phyloP scores from a whole-genome alignment of 73 alveolate genomes.

The Effrenium voratum region DNA sequence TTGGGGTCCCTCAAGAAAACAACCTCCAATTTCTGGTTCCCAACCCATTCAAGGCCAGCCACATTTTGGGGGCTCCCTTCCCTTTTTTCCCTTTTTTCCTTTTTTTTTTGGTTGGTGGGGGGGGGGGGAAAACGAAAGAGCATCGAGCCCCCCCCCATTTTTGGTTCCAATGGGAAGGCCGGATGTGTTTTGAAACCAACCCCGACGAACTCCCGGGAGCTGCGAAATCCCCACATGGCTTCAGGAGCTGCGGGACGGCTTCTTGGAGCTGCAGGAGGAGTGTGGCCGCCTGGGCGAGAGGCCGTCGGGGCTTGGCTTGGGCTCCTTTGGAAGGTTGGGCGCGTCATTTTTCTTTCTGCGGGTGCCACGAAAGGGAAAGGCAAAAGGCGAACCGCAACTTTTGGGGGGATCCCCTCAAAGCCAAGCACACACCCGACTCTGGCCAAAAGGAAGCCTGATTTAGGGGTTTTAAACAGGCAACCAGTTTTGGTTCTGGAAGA shows the following conservation, averaged over 20 bases:
- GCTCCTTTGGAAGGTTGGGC: no score
- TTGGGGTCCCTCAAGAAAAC: no score
- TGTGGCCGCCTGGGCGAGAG: conserved; percentile 56
- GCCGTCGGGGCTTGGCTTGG: neutral
- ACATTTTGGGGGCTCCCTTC: no score
- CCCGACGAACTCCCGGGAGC: neutral
- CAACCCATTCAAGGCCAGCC: no score
- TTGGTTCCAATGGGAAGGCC: neutral
- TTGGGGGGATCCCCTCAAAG: no score
- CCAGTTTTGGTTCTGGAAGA: no score
- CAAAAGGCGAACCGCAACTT: no score
- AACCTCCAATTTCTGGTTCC: no score
- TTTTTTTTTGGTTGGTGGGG: neutral
- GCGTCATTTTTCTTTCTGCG: neutral
- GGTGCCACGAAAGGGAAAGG: neutral
- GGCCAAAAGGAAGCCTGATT: no score
- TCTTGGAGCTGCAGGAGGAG: conserved; percentile 38
- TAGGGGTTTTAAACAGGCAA: no score
- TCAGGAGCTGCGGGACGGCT: neutral
- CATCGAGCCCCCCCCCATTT: neutral
- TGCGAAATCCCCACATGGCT: neutral
- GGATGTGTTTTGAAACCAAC: neutral
- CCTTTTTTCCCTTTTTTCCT: no score
- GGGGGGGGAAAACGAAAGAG: conserved; percentile 5
- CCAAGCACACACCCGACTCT: no score